These are phyloP conservation scores for Neoboletus magnificus DNA, from an alignment of 768 basidiomycete species.

Conservation along the genomic window DNA sequence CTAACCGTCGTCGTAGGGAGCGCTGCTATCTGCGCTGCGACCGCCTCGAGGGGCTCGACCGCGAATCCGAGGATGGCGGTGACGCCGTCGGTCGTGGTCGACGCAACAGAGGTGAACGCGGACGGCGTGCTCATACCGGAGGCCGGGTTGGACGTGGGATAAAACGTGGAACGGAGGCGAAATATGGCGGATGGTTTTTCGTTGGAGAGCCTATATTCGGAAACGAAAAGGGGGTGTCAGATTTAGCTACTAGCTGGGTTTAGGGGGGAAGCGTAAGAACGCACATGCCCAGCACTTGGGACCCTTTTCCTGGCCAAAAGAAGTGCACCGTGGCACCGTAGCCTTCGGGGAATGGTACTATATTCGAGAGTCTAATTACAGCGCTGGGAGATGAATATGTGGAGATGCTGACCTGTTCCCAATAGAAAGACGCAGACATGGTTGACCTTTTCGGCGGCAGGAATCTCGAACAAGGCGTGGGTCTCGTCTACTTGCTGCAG, in stretches of 20 bases:
- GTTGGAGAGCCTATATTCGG: conserved; percentile 66
- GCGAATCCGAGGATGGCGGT: conserved; percentile 77
- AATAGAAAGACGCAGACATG: conserved; percentile 83
- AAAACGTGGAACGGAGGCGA: conserved; percentile 67
- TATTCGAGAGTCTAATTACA: background rate
- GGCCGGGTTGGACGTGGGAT: conserved; percentile 29
- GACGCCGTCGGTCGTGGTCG: conserved; percentile 43
- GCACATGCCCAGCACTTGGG: conserved; percentile 82
- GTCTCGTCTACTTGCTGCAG: conserved; percentile 80
- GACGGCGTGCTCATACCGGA: conserved; percentile 32
- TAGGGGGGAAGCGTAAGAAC: conserved; percentile 22
- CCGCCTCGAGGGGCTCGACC: conserved; percentile 67
- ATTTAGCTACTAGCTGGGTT: background rate
- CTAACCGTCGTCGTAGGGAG: conserved; percentile 36
- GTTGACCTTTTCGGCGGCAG: conserved; percentile 69
- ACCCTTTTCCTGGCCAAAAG: conserved; percentile 83
- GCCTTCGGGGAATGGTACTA: conserved; percentile 79
- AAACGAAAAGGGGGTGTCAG: background rate
- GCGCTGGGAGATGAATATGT: background rate
- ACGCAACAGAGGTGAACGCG: conserved; percentile 30
- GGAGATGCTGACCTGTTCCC: conserved; percentile 57
- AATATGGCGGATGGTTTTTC: conserved; percentile 90
- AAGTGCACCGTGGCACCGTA: conserved; percentile 85
- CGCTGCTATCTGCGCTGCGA: conserved; percentile 54
- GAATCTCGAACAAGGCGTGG: conserved; percentile 76